Evolutionary conservation across 768 basidiomycete species (phyloP).

Genomic region (Tricholoma terreum): DNA sequence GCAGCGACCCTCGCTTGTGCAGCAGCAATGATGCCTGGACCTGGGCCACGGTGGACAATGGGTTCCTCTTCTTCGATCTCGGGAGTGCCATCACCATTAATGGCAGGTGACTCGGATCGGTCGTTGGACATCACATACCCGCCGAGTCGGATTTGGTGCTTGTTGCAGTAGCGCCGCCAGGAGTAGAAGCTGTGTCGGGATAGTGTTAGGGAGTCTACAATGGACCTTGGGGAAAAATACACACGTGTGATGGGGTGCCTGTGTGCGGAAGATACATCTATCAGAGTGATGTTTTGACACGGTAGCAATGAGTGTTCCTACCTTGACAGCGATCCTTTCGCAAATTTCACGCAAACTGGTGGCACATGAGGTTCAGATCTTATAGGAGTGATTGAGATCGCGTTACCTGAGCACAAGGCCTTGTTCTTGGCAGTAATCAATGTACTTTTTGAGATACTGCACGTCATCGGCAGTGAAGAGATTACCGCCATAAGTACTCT

Average conservation of each 20-base stretch:
- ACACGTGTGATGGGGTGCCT: conserved; percentile 90
- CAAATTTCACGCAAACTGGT: conserved; percentile 77
- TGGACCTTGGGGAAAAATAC: conserved; percentile 14
- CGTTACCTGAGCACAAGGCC: conserved; percentile 74
- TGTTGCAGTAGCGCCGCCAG: conserved; percentile 90
- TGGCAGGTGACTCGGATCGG: conserved; percentile 42
- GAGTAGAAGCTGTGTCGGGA: conserved; percentile 69
- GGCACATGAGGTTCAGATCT: too few relatives aligned
- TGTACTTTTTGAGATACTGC: conserved; percentile 80
- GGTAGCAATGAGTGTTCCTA: conserved; percentile 21
- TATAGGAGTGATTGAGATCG: neutral
- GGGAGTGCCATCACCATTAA: conserved; percentile 42
- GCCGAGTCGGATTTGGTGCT: conserved; percentile 86
- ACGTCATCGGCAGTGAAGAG: conserved; percentile 84
- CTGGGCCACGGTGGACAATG: conserved; percentile 33
- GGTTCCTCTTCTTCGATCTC: conserved; percentile 40
- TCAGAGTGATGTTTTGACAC: neutral
- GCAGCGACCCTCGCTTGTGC: conserved; percentile 23
- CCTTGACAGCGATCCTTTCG: conserved; percentile 82
- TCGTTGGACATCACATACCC: conserved; percentile 76
- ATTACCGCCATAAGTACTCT: conserved; percentile 88
- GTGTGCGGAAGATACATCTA: conserved; percentile 6
- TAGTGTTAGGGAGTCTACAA: neutral
- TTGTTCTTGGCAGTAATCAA: conserved; percentile 87
- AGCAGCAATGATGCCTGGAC: conserved; percentile 26